Evolutionary conservation across 495 filamentous ascomycete species (phyloP), one percentile per base, ranked within the genome.

Genomic region (Penicillium cinerascens): DNA sequence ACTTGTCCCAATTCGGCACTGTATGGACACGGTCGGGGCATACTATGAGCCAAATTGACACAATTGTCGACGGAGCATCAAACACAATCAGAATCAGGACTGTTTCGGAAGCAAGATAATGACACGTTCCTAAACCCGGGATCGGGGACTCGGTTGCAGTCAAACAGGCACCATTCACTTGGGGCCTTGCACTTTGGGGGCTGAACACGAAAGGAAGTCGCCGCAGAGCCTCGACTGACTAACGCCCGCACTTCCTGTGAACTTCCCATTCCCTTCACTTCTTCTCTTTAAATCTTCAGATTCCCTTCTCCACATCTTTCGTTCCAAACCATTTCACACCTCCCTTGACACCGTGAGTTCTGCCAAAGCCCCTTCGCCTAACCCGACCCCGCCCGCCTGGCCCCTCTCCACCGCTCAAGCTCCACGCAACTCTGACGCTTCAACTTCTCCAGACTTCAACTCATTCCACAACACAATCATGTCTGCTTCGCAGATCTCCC

Each of bases 401-500:
- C 29, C 29, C 29, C 29, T 33, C 29, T 13, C 10, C 29, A 33
- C 29, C 29, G 29, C 29, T 33, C 3, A 33, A 33, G 29, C 29
- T 33, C 29, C 29, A 33, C 29, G 29, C 29, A 33, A 33, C 29
- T 33, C 29, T 33, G 29, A 33, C 29, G 29, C 29, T 10, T 33
- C 29, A 33, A 33, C 29, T 33, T 33, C 10, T 33, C 29, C 13
- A 13, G 10, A 33, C 29, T 13, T 13, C 9, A 33, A 10, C 8
- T 33, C 9, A 33, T 6, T 6, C 22, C 22, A 33, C 9, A 33
- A 8, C 29, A 33, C 29, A 10, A 11, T 13, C 10, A 33, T 33
- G 29, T 33, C 29, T 33, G 29, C 29, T n/a, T n/a, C n/a, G 3
- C 37, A 17, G n/a, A 39, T 39, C 16, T 13, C 37, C 22, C 75